Evolutionary conservation across 1,139 yeast species (phyloP).

Genomic region (Wickerhamomyces sp.): DNA sequence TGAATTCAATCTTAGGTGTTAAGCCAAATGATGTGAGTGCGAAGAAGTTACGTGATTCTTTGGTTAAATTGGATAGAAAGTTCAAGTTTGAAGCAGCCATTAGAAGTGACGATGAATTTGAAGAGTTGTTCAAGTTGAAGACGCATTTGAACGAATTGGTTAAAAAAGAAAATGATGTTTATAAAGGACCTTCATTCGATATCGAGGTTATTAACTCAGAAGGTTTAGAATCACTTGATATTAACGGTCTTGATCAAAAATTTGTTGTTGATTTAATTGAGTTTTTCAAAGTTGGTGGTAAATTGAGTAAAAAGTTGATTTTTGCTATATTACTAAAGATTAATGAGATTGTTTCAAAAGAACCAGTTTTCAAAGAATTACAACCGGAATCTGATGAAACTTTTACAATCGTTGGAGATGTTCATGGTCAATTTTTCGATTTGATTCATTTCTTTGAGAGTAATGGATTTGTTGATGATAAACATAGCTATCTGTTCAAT

Average conservation of each 20-base stretch:
- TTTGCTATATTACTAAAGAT: conserved; percentile 79
- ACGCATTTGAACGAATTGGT: conserved; percentile 29
- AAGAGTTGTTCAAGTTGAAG: conserved; percentile 38
- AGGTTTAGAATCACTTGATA: conserved; percentile 13
- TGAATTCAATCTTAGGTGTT: conserved; percentile 53
- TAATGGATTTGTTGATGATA: conserved; percentile 62
- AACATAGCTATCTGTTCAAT: conserved; percentile 82
- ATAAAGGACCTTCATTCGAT: conserved; percentile 60
- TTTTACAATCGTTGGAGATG: conserved; percentile 92
- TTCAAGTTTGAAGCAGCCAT: conserved; percentile 87
- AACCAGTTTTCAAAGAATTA: conserved; percentile 74
- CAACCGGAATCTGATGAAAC: conserved; percentile 32
- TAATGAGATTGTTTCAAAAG: conserved; percentile 56
- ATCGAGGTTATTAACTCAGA: conserved; percentile 32
- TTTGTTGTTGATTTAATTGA: conserved; percentile 66
- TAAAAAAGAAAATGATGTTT: conserved; percentile 48
- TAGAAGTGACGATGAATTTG: conserved; percentile 55
- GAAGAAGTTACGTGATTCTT: conserved; percentile 54
- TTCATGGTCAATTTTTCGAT: conserved; percentile 96
- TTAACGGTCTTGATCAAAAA: conserved; percentile 32
- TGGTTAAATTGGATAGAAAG: conserved; percentile 62
- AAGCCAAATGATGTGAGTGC: conserved; percentile 74
- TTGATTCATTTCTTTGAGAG: conserved; percentile 69
- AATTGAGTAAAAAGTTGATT: conserved; percentile 73
- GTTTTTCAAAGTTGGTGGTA: conserved; percentile 66